Evolutionary conservation across 2,329 filamentous ascomycete species (phyloP).

Genomic region (Fusarium circinatum): DNA sequence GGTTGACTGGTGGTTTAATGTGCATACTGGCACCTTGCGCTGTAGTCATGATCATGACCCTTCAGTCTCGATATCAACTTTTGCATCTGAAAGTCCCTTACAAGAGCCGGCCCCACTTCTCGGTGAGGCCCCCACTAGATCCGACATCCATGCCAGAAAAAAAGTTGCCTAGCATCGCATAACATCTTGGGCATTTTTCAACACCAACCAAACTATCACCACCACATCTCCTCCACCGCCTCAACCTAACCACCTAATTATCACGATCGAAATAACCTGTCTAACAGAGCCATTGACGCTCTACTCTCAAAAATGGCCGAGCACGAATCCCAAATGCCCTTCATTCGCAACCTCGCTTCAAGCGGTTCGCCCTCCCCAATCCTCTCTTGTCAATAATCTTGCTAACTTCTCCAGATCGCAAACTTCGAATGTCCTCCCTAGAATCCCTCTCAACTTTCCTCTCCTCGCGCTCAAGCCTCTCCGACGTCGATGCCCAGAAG

Average conservation of each 20-base stretch:
- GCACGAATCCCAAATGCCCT: constrained; percentile 68
- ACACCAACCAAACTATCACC: constrained; percentile 24
- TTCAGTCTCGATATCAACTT: not conserved
- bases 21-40: not conserved
- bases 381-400: not conserved
- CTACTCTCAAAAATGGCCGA: constrained; percentile 34
- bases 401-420: constrained; percentile 68
- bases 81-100: constrained; percentile 5
- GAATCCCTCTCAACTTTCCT: constrained; percentile 82
- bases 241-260: not conserved
- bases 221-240: not conserved
- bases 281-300: constrained; percentile 20
- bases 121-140: constrained; percentile 37
- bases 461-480: constrained; percentile 67
- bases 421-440: constrained; percentile 80
- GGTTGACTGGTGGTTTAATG: not conserved
- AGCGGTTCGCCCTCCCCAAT: constrained; percentile 72
- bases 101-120: constrained; percentile 26
- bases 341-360: constrained; percentile 84
- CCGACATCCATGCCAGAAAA: constrained; percentile 41
- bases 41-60: not conserved
- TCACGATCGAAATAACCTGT: fast-evolving
- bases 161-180: constrained; percentile 35
- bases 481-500: constrained; percentile 79
- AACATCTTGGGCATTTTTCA: constrained; percentile 24